Percentiles rank a stretch among this genome's conserved stretches.
phyloP scores from a whole-genome alignment of 495 filamentous ascomycete species.

The Neurospora sp. region DNA sequence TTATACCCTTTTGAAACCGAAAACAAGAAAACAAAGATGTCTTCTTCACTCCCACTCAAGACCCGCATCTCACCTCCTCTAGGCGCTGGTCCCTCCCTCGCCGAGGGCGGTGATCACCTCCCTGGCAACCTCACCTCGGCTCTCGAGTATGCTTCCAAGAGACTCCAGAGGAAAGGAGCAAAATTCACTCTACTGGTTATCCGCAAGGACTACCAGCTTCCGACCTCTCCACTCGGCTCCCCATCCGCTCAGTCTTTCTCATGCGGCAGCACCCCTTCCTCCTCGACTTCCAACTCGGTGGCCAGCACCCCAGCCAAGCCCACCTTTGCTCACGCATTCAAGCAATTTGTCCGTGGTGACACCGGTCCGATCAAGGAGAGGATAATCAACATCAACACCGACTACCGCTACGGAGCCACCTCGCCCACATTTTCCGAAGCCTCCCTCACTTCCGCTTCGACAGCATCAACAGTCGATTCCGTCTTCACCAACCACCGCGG shows the following conservation, averaged over 20 bases:
- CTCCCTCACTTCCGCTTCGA: slow-evolving; percentile 14
- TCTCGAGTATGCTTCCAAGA: slow-evolving; percentile 42
- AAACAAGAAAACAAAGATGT: background rate
- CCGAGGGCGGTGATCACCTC: slow-evolving; percentile 34
- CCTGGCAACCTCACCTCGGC: slow-evolving; percentile 32
- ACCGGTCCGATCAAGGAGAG: slow-evolving; percentile 18
- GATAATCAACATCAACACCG: slow-evolving; percentile 15
- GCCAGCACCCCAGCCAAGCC: slow-evolving; percentile 17
- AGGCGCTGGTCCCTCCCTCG: slow-evolving; percentile 40
- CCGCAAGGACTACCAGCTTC: slow-evolving; percentile 39
- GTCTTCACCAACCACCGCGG: slow-evolving; percentile 9
- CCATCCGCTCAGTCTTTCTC: background rate
- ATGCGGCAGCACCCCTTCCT: slow-evolving; percentile 1
- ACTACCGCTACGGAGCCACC: slow-evolving; percentile 14
- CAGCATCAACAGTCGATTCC: slow-evolving; percentile 12
- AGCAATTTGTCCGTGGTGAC: slow-evolving; percentile 29
- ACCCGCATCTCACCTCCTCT: slow-evolving; percentile 44
- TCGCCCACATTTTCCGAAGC: slow-evolving; percentile 23
- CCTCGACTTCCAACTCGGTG: slow-evolving; percentile 16
- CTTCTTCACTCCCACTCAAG: slow-evolving; percentile 28
- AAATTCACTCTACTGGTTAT: slow-evolving; percentile 41
- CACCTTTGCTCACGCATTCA: slow-evolving; percentile 23
- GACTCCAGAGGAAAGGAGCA: slow-evolving; percentile 35
- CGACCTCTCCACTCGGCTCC: slow-evolving; percentile 14
- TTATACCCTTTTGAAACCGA: background rate